phyloP scores from a whole-genome alignment of 768 basidiomycete species.

The Pisolithus albus region DNA sequence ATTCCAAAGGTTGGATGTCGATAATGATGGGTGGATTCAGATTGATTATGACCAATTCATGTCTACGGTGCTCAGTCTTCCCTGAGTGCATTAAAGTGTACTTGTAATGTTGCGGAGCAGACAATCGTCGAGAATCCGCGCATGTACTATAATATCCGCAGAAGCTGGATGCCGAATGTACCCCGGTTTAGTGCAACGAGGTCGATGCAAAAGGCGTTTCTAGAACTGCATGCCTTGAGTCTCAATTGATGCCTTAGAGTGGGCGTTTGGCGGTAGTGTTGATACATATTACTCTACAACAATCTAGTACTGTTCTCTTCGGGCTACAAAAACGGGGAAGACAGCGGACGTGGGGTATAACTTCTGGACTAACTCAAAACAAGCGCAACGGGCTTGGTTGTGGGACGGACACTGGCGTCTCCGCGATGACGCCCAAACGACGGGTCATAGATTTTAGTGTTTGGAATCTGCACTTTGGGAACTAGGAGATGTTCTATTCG shows the following conservation, averaged over 20 bases:
- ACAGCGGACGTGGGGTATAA: background rate
- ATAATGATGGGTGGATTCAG: constrained; percentile 49
- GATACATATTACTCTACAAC: too few species aligned
- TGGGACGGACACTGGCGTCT: constrained; percentile 24
- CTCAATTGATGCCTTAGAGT: too few species aligned
- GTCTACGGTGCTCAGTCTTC: constrained; percentile 41
- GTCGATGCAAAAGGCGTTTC: too few species aligned
- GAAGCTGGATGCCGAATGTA: too few species aligned
- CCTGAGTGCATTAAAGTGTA: constrained; percentile 22
- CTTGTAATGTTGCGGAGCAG: too few species aligned
- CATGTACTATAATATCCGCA: too few species aligned
- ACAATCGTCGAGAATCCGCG: too few species aligned
- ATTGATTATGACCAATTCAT: constrained; percentile 52
- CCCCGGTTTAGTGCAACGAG: too few species aligned
- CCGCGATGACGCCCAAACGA: constrained; percentile 27
- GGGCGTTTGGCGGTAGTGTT: background rate
- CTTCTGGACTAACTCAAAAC: constrained; percentile 6
- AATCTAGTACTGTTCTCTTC: background rate
- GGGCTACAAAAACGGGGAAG: background rate
- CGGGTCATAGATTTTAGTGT: constrained; percentile 8
- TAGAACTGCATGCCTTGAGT: too few species aligned
- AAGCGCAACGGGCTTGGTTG: constrained; percentile 11
- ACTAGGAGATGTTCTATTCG: constrained; percentile 35
- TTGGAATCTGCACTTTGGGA: background rate
- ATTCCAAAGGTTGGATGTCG: constrained; percentile 59